Percentiles rank a stretch among this genome's conserved stretches.
phyloP scores from a whole-genome alignment of 2,329 filamentous ascomycete species.

The Sporothrix brunneoviolacea region DNA sequence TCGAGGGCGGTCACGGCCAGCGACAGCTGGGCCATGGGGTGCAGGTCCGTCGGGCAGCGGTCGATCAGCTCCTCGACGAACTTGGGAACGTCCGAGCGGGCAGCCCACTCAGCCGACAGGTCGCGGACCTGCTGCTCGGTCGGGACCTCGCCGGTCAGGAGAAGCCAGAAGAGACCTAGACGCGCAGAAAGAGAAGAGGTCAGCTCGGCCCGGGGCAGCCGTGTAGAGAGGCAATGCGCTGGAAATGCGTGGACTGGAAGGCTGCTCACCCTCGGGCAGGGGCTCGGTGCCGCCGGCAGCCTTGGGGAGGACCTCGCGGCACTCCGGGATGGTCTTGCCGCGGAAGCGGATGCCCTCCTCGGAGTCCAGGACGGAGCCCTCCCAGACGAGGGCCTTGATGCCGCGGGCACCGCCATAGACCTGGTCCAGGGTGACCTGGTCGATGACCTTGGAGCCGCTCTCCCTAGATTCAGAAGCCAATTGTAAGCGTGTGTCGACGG shows the following conservation, averaged over 20 bases:
- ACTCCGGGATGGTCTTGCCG: constrained; percentile 98
- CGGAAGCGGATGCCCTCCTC: constrained; percentile 99
- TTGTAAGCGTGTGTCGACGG: background rate
- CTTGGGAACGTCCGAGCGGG: constrained; percentile 92
- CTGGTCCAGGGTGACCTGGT: constrained; percentile 98
- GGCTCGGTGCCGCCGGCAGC: constrained; percentile 94
- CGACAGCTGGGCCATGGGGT: constrained; percentile 99
- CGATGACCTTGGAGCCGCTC: constrained; percentile 88
- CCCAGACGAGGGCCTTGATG: constrained; percentile 98
- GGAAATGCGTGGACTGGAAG: too few species aligned
- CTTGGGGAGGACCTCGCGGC: constrained; percentile 95
- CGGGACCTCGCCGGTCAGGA: constrained; percentile 95
- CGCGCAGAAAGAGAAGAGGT: background rate
- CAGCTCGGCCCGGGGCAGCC: background rate
- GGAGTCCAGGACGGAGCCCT: constrained; percentile 94
- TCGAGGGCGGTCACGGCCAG: constrained; percentile 96
- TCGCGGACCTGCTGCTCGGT: constrained; percentile 97
- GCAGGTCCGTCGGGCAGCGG: constrained; percentile 96
- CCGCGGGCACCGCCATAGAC: constrained; percentile 98
- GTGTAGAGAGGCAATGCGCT: too few species aligned
- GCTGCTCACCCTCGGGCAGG: constrained; percentile 89
- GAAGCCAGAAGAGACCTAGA: constrained; percentile 97
- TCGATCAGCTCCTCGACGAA: constrained; percentile 99
- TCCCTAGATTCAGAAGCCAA: constrained; percentile 51
- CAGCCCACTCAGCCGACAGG: constrained; percentile 97